Conservation (phyloP, 352 stramenopile species). For the Phytophthora palmivora region DNA sequence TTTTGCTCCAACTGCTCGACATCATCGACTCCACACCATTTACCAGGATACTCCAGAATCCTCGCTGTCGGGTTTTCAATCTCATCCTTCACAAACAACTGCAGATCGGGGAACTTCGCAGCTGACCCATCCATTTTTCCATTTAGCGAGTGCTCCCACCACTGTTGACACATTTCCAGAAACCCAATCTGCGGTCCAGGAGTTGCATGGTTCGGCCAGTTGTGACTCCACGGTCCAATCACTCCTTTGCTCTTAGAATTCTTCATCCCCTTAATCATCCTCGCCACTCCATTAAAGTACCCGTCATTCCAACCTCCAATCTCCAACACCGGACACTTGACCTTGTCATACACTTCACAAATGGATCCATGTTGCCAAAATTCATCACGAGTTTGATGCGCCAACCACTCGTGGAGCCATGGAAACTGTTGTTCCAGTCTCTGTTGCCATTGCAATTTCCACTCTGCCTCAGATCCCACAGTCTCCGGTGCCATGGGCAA, state of each 20-base stretch:
- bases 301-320: constrained; percentile 60
- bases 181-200: constrained; percentile 56
- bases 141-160: constrained; percentile 55
- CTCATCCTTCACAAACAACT: constrained; percentile 56
- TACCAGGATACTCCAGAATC: constrained; percentile 50
- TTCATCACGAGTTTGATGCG: constrained; percentile 48
- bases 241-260: constrained; percentile 49
- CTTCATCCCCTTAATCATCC: constrained; percentile 47
- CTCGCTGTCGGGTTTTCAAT: constrained; percentile 42
- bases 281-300: constrained; percentile 57
- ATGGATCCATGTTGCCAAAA: constrained; percentile 62
- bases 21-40: constrained; percentile 47
- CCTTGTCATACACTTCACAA: constrained; percentile 43
- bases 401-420: constrained; percentile 59
- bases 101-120: constrained; percentile 44
- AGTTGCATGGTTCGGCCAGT: constrained; percentile 56
- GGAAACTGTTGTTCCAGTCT: constrained; percentile 51
- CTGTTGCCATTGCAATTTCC: constrained; percentile 37
- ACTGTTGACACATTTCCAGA: constrained; percentile 55
- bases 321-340: constrained; percentile 49
- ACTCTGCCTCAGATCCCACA: constrained; percentile 37
- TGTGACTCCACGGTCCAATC: constrained; percentile 60
- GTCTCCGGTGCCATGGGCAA: constrained; percentile 47
- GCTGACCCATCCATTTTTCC: constrained; percentile 27
- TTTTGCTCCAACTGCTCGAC: constrained; percentile 41